Percentiles rank a stretch among this genome's conserved stretches.
Conservation (phyloP, 371 early-diverging fungal genomes). For the Rhizopus sp. region DNA sequence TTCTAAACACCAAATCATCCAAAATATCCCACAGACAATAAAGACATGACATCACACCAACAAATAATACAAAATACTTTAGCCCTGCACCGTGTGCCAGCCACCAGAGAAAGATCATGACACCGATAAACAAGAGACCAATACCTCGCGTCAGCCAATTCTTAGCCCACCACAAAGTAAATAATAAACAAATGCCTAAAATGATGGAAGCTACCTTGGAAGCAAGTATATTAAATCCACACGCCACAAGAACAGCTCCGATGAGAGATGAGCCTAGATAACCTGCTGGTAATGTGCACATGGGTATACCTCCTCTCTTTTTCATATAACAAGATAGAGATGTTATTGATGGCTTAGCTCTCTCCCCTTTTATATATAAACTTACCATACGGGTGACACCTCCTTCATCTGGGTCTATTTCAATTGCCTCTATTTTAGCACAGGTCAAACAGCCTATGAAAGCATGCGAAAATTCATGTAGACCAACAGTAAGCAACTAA, state of each 20-base stretch:
- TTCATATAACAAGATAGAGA: neutral
- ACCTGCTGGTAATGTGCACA: conserved; percentile 77
- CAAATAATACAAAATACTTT: conserved; percentile 86
- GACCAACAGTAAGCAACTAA: conserved; percentile 77
- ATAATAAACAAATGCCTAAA: conserved; percentile 75
- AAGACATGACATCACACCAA: conserved; percentile 90
- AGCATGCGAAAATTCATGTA: conserved; percentile 87
- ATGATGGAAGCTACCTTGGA: conserved; percentile 83
- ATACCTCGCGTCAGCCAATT: conserved; percentile 88
- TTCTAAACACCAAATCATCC: conserved; percentile 88
- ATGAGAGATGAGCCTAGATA: conserved; percentile 78
- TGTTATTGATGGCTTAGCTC: neutral
- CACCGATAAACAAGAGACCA: conserved; percentile 79
- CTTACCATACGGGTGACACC: conserved; percentile 83
- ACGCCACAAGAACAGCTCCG: conserved; percentile 90
- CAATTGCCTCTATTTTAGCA: conserved; percentile 88
- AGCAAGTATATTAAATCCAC: conserved; percentile 85
- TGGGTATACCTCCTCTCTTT: conserved; percentile 64
- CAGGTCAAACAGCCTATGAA: conserved; percentile 83
- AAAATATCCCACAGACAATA: conserved; percentile 95
- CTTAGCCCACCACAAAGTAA: conserved; percentile 81
- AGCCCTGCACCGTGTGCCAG: conserved; percentile 72
- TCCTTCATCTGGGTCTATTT: conserved; percentile 92
- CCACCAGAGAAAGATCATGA: conserved; percentile 87
- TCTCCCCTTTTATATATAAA: neutral